Evolutionary conservation across 129 eudicot species (phyloP), one percentile per base, ranked within the genome.

Genomic region (Calendula officinalis): DNA sequence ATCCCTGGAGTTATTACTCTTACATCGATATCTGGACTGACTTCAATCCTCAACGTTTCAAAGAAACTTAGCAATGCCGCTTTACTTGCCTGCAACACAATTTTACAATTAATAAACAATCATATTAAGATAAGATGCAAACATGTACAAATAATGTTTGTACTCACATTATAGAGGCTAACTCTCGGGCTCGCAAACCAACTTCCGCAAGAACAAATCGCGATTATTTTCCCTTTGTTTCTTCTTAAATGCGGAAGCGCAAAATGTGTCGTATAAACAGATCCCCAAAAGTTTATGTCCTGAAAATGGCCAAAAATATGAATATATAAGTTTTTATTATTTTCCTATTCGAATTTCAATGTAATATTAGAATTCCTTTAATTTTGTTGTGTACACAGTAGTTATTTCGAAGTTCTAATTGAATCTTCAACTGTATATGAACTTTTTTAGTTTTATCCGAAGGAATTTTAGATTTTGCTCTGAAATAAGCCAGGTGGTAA

Each of bases 251-350:
- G 67, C 7, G 95, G 90, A 51, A 77, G 66, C n/a, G 86, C 85
- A 63, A 48, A 87, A 45, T 67, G 65, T 30, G 90, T 87, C 27
- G 56, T 56, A 38, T 83, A 81, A 16, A 67, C 81, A 3, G 81
- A 74, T 10, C 87, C 91, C 95, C 95, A 87, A 45, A 87, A 87
- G 71, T 83, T 87, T 5, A 80, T 58, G 15, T 87, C 84, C 90
- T 73, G 38, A 12, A 62, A 4, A 37, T 45, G n/a, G n/a, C n/a
- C n/a, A n/a, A n/a, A n/a, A n/a, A n/a, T n/a, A n/a, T n/a, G n/a
- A n/a, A n/a, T n/a, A n/a, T n/a, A n/a, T n/a, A n/a, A n/a, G n/a
- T n/a, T n/a, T n/a, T n/a, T n/a, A n/a, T n/a, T n/a, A 22, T 22
- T 22, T 22, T 8, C 51, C 44, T 17, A 8, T 22, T 22, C 30